phyloP scores from a whole-genome alignment of 345 rosid species.

The Euphorbia pulcherrima region DNA sequence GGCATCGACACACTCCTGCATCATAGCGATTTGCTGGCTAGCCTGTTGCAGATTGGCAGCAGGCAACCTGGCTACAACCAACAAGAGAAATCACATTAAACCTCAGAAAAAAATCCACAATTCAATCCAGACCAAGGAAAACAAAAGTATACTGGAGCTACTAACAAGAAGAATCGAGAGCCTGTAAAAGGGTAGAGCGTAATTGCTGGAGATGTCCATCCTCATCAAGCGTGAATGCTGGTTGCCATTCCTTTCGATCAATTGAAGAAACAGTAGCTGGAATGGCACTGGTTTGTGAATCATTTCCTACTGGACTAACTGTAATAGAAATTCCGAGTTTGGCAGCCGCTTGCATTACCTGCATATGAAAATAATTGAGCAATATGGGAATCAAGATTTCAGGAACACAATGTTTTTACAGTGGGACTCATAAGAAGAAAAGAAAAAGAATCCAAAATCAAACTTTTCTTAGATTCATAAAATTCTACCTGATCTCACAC shows the following conservation, averaged over 20 bases:
- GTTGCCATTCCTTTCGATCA: conserved; percentile 80
- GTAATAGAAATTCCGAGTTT: conserved; percentile 66
- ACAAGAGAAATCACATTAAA: conserved; percentile 1
- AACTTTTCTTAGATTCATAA: neutral
- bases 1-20: conserved; percentile 87
- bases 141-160: conserved; percentile 8
- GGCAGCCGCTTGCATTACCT: conserved; percentile 86
- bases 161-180: conserved; percentile 72
- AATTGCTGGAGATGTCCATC: conserved; percentile 78
- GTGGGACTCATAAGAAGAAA: neutral
- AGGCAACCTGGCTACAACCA: conserved; percentile 52
- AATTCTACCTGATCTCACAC: neutral
- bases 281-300: conserved; percentile 40
- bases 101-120: conserved; percentile 13
- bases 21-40: conserved; percentile 57
- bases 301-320: conserved; percentile 72
- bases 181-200: conserved; percentile 68
- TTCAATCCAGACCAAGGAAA: conserved; percentile 1
- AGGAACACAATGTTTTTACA: neutral
- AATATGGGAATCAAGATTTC: neutral
- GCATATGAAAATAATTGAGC: conserved; percentile 18
- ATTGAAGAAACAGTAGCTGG: conserved; percentile 43
- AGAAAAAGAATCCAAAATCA: neutral
- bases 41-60: conserved; percentile 51
- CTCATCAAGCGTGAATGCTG: conserved; percentile 70